Evolutionary conservation across 1,139 yeast genomes (phyloP).

Genomic region (Pichia sp.): DNA sequence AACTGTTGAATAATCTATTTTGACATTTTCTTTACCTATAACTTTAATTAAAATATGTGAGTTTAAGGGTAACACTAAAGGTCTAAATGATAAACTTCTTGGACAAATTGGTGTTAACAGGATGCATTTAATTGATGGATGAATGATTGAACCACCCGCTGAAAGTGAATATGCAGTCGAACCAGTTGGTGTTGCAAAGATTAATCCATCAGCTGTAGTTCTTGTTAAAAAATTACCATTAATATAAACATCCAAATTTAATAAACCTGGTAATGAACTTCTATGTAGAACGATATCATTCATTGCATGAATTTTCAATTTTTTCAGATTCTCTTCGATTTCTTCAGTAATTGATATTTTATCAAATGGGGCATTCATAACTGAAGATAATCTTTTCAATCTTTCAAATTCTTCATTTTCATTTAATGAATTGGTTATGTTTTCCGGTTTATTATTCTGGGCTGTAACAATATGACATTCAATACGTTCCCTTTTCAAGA

Average conservation of each 20-base stretch:
- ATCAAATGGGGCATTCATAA: slow-evolving; percentile 16
- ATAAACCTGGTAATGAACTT: slow-evolving; percentile 81
- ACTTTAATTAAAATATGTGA: slow-evolving; percentile 54
- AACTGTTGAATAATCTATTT: slow-evolving; percentile 19
- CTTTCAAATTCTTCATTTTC: slow-evolving; percentile 12
- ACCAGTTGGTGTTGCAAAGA: slow-evolving; percentile 86
- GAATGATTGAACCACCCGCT: slow-evolving; percentile 89
- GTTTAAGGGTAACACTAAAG: slow-evolving; percentile 69
- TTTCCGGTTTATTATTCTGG: slow-evolving; percentile 16
- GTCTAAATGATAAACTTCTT: slow-evolving; percentile 79
- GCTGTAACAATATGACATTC: slow-evolving; percentile 61
- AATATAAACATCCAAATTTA: slow-evolving; percentile 72
- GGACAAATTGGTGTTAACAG: slow-evolving; percentile 87
- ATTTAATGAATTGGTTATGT: not conserved
- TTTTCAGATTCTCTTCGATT: slow-evolving; percentile 24
- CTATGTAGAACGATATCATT: slow-evolving; percentile 85
- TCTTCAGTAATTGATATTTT: slow-evolving; percentile 2
- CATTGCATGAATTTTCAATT: slow-evolving; percentile 60
- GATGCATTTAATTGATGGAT: slow-evolving; percentile 80
- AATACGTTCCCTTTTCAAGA: slow-evolving; percentile 67
- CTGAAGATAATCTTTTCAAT: slow-evolving; percentile 14
- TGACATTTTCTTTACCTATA: slow-evolving; percentile 36
- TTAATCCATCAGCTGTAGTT: slow-evolving; percentile 87
- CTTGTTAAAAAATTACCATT: slow-evolving; percentile 80
- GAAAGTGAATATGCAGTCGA: slow-evolving; percentile 89